These are phyloP conservation scores for Clathrospora elynae DNA, from an alignment of 2,329 filamentous ascomycete genomes.

Conservation along the genomic window DNA sequence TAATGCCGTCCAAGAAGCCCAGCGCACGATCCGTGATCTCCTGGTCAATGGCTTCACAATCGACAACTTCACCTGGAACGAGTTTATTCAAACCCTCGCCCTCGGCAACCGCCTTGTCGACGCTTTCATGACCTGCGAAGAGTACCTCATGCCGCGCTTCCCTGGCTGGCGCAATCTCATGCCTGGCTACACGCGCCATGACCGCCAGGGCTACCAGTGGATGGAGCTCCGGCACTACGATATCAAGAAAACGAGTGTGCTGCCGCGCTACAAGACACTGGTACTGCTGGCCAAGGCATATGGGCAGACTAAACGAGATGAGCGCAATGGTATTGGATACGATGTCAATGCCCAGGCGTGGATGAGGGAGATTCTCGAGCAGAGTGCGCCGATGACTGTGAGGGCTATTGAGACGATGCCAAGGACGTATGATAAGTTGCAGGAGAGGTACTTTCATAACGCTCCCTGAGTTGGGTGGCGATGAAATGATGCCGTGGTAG, in stretches of 20 bases:
- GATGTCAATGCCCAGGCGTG: slow-evolving; percentile 26
- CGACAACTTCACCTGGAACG: slow-evolving; percentile 80
- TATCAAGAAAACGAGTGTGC: slow-evolving; percentile 29
- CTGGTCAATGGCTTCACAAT: slow-evolving; percentile 71
- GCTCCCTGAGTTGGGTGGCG: slow-evolving; percentile 1
- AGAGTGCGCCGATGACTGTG: slow-evolving; percentile 48
- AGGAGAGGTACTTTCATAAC: slow-evolving; percentile 32
- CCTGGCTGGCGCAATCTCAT: slow-evolving; percentile 66
- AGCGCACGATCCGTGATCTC: slow-evolving; percentile 58
- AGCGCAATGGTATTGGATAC: slow-evolving; percentile 39
- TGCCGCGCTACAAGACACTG: slow-evolving; percentile 53
- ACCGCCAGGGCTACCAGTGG: slow-evolving; percentile 29
- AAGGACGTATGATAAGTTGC: slow-evolving; percentile 38
- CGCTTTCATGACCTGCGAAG: slow-evolving; percentile 77
- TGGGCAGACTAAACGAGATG: slow-evolving; percentile 42
- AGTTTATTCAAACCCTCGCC: slow-evolving; percentile 71
- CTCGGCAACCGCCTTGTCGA: slow-evolving; percentile 63
- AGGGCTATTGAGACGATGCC: slow-evolving; percentile 55
- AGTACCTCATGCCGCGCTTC: slow-evolving; percentile 77
- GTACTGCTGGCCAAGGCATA: slow-evolving; percentile 50
- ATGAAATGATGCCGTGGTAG: neutral
- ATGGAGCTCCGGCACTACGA: slow-evolving; percentile 40
- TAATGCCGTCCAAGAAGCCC: slow-evolving; percentile 34
- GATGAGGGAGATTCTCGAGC: slow-evolving; percentile 38
- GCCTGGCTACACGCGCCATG: slow-evolving; percentile 31